Percentiles rank a stretch among this genome's conserved stretches.
phyloP scores from a whole-genome alignment of 495 filamentous ascomycete species.

The Tuber brumale region DNA sequence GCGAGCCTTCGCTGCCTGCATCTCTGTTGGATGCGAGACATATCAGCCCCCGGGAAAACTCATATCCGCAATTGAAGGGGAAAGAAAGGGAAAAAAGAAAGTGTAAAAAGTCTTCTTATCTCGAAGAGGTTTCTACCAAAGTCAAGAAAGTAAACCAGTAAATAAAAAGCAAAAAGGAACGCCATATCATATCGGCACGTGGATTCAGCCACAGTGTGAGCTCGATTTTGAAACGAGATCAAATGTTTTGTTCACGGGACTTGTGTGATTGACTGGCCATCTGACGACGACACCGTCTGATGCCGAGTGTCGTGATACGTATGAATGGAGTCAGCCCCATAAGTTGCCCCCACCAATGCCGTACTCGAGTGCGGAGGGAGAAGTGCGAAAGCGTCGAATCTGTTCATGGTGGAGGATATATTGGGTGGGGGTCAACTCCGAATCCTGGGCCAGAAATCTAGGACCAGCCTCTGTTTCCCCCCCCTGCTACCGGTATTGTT shows the following conservation, averaged over 20 bases:
- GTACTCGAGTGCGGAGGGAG: neutral
- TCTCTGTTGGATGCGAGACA: neutral
- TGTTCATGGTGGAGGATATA: neutral
- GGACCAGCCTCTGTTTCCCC: neutral
- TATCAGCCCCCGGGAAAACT: neutral
- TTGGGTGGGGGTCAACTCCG: neutral
- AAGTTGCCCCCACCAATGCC: neutral
- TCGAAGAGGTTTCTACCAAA: neutral
- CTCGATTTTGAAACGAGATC: neutral
- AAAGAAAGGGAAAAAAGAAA: neutral
- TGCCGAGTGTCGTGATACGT: neutral
- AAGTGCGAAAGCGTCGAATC: neutral
- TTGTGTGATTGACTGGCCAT: neutral
- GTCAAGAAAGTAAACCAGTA: neutral
- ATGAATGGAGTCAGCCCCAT: neutral
- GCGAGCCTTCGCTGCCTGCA: neutral
- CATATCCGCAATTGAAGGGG: constrained; percentile 1
- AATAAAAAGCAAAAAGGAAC: constrained; percentile 2
- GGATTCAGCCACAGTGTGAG: neutral
- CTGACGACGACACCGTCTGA: neutral
- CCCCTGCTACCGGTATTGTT: neutral
- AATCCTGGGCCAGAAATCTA: neutral
- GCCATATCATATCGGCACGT: neutral
- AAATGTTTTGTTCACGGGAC: neutral
- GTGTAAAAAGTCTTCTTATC: too few species aligned